Percentiles rank a stretch among this genome's conserved stretches.
phyloP scores from a whole-genome alignment of 441 rosid genomes.

The Pelargonium exstipulatum region DNA sequence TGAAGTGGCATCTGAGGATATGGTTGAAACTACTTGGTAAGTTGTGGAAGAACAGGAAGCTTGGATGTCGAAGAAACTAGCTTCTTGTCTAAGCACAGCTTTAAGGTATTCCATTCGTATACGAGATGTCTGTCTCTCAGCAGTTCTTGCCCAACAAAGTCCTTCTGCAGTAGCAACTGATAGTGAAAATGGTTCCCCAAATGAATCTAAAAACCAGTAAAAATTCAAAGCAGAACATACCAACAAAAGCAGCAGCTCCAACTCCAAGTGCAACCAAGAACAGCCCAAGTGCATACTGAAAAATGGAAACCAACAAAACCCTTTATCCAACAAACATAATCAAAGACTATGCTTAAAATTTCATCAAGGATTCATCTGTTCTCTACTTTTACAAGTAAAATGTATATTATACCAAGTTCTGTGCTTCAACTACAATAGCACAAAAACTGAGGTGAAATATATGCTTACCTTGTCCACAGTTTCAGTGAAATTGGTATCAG shows the following conservation, averaged over 20 bases:
- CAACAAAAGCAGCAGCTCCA: slow-evolving; percentile 9
- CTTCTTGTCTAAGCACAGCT: slow-evolving; percentile 64
- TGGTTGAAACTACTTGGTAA: slow-evolving; percentile 56
- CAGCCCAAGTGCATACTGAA: slow-evolving; percentile 9
- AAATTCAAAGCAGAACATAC: neutral
- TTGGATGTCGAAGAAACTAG: slow-evolving; percentile 60
- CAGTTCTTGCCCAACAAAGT: slow-evolving; percentile 65
- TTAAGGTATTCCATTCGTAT: slow-evolving; percentile 59
- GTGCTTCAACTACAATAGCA: neutral
- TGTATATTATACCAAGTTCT: too few species aligned
- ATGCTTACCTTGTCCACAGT: slow-evolving; percentile 7
- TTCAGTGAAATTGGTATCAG: neutral
- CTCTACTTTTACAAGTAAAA: too few species aligned
- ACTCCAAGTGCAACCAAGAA: slow-evolving; percentile 7
- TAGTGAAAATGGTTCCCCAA: neutral
- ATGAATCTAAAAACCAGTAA: neutral
- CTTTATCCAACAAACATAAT: too few species aligned
- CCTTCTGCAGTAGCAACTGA: slow-evolving; percentile 42
- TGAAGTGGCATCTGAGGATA: slow-evolving; percentile 58
- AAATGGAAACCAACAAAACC: neutral
- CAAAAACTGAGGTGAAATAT: neutral
- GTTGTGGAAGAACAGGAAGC: slow-evolving; percentile 59
- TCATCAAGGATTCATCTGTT: too few species aligned
- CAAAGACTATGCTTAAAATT: too few species aligned
- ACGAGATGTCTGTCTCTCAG: slow-evolving; percentile 61